Conservation (phyloP, 805 yeast species). For the Wickerhamiella cacticola region DNA sequence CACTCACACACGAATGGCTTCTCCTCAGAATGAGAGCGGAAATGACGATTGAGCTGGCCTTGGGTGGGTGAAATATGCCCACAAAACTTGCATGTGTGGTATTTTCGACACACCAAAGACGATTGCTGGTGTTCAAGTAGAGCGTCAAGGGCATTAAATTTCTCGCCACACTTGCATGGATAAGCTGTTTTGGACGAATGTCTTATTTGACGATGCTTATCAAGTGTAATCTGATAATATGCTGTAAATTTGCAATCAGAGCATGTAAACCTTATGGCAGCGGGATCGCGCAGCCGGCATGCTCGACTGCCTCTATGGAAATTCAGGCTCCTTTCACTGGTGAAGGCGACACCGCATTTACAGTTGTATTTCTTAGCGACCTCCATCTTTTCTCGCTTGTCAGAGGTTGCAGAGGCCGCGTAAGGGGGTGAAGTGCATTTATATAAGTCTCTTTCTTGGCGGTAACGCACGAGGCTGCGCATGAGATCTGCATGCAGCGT, state of each 20-base stretch:
- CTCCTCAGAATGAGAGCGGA: slow-evolving; percentile 66
- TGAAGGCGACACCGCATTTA: slow-evolving; percentile 12
- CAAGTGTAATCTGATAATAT: slow-evolving; percentile 10
- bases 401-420: too few species aligned
- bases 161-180: slow-evolving; percentile 11
- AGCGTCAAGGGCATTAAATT: slow-evolving; percentile 8
- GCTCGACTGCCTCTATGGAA: slow-evolving; percentile 13
- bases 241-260: slow-evolving; percentile 13
- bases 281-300: slow-evolving; percentile 13
- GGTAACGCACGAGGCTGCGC: slow-evolving; percentile 4
- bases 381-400: not conserved
- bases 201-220: slow-evolving; percentile 12
- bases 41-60: slow-evolving; percentile 41
- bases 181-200: slow-evolving; percentile 8
- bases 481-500: slow-evolving; percentile 6
- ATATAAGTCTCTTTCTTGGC: not conserved
- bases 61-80: slow-evolving; percentile 14
- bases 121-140: slow-evolving; percentile 10
- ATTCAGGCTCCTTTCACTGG: slow-evolving; percentile 11
- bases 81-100: slow-evolving; percentile 13
- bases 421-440: not conserved
- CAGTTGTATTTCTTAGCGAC: slow-evolving; percentile 6
- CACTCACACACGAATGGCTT: slow-evolving; percentile 61
- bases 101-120: not conserved
- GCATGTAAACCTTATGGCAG: slow-evolving; percentile 9